These are phyloP conservation scores for Phytophthora cactorum DNA, from an alignment of 352 stramenopile genomes.

Conservation along the genomic window DNA sequence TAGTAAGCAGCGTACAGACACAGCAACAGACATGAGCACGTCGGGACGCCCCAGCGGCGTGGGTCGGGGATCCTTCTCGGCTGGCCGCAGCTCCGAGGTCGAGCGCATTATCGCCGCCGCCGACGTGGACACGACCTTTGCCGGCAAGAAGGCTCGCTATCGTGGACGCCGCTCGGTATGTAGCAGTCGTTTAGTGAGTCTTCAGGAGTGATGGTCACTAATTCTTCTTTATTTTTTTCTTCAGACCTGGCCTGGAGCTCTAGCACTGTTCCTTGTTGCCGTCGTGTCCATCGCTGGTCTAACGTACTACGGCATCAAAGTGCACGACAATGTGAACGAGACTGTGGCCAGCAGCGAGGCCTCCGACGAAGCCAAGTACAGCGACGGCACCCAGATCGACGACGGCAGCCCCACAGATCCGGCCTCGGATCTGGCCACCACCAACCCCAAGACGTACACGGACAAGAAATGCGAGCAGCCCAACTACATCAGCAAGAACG, in stretches of 20 bases:
- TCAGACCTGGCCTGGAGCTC: conserved; percentile 80
- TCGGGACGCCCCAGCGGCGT: conserved; percentile 40
- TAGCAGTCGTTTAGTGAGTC: neutral
- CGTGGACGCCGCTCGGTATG: conserved; percentile 71
- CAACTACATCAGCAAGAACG: conserved; percentile 85
- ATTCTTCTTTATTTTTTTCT: conserved; percentile 6
- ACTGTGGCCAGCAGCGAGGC: conserved; percentile 55
- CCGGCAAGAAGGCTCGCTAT: conserved; percentile 78
- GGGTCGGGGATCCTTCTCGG: conserved; percentile 52
- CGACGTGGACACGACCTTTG: conserved; percentile 83
- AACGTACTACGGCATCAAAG: conserved; percentile 80
- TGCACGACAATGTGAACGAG: conserved; percentile 64
- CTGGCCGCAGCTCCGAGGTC: conserved; percentile 70
- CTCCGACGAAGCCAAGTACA: conserved; percentile 51
- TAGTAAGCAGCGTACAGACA: conserved; percentile 16
- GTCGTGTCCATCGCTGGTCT: conserved; percentile 66
- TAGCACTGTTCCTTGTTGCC: conserved; percentile 66
- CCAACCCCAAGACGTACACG: conserved; percentile 77
- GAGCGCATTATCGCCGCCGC: conserved; percentile 83
- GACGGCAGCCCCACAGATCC: conserved; percentile 59
- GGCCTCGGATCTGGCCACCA: conserved; percentile 56
- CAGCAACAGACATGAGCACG: conserved; percentile 33
- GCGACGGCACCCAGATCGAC: conserved; percentile 66
- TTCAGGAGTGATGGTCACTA: conserved; percentile 10
- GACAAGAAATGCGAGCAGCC: conserved; percentile 80